Evolutionary conservation across 2,329 filamentous ascomycete genomes (phyloP).

Genomic region (Macrophomina pseudophaseolina): DNA sequence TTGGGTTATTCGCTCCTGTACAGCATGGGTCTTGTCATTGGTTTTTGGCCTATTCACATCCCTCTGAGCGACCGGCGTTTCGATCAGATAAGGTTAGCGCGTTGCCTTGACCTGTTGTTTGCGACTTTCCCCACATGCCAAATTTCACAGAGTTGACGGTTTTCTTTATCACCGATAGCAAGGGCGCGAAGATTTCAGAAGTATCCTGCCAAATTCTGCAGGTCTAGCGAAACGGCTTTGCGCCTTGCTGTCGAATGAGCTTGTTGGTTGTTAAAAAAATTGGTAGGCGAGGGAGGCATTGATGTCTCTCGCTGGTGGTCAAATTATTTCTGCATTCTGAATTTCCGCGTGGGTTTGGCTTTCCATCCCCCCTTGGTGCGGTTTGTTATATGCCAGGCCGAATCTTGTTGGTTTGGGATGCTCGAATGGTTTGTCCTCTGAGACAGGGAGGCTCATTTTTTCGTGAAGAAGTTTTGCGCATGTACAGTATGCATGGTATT

Average conservation of each 20-base stretch:
- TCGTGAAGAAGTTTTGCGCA: not conserved
- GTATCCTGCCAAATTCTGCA: not conserved
- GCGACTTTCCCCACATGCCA: not conserved
- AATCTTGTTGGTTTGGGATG: not conserved
- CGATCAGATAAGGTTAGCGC: constrained; percentile 11
- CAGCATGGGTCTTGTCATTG: constrained; percentile 16
- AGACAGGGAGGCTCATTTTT: not conserved
- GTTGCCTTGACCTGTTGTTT: constrained; percentile 5
- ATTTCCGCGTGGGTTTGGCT: not conserved
- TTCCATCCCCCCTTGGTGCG: not conserved
- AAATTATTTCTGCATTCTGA: not conserved
- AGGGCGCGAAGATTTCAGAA: constrained; percentile 4
- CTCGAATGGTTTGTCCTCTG: not conserved
- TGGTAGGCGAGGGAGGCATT: constrained; percentile 10
- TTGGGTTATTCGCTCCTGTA: constrained; percentile 17
- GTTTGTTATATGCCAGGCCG: not conserved
- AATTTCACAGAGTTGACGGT: constrained; percentile 6
- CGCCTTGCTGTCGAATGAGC: constrained; percentile 3
- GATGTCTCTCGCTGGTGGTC: not conserved
- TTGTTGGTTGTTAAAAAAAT: constrained; percentile 10
- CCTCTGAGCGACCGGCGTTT: constrained; percentile 20
- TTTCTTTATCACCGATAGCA: not conserved
- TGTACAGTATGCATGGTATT: not conserved
- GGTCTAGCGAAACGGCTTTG: constrained; percentile 11
- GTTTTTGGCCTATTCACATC: constrained; percentile 5